Percentiles rank a stretch among this genome's conserved stretches.
These are phyloP conservation scores for Onygenales sp. DNA, from an alignment of 2,329 filamentous ascomycete genomes.

Conservation along the genomic window DNA sequence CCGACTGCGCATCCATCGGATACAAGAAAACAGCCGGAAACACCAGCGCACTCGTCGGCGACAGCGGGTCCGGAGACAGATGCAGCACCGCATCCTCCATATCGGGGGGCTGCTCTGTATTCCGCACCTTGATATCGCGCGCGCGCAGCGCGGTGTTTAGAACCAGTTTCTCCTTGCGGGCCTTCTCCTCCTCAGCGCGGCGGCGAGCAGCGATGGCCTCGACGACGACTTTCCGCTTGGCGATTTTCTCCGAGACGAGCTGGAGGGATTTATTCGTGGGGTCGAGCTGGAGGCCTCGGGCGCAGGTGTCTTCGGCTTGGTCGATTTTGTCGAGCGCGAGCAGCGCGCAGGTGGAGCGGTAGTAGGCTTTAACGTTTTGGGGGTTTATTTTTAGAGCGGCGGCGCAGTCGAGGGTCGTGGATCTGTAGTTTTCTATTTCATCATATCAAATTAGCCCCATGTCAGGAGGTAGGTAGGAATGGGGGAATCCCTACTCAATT, in stretches of 20 bases:
- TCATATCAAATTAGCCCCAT: conserved; percentile 12
- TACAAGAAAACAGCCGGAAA: conserved; percentile 82
- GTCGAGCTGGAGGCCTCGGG: conserved; percentile 65
- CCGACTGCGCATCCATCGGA: conserved; percentile 68
- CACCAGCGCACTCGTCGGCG: conserved; percentile 59
- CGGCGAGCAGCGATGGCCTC: conserved; percentile 49
- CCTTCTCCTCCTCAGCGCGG: conserved; percentile 36
- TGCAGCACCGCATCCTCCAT: conserved; percentile 72
- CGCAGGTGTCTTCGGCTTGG: conserved; percentile 73
- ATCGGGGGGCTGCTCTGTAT: conserved; percentile 65
- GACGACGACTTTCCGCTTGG: conserved; percentile 47
- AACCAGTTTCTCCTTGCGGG: conserved; percentile 48
- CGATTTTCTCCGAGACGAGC: conserved; percentile 53
- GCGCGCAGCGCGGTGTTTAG: conserved; percentile 58
- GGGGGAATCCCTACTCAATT: conserved; percentile 49
- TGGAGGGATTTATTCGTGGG: conserved; percentile 57
- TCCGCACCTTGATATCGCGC: conserved; percentile 59
- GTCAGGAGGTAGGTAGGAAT: conserved; percentile 1
- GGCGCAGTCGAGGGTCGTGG: conserved; percentile 76
- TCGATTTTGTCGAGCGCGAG: conserved; percentile 66
- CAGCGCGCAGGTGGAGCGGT: conserved; percentile 70
- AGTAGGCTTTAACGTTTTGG: conserved; percentile 79
- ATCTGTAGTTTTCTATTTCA: conserved; percentile 66
- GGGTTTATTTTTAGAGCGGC: conserved; percentile 69
- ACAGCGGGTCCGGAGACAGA: conserved; percentile 62